Conservation (phyloP, 495 filamentous ascomycete species). For the Lindgomyces ingoldianus region DNA sequence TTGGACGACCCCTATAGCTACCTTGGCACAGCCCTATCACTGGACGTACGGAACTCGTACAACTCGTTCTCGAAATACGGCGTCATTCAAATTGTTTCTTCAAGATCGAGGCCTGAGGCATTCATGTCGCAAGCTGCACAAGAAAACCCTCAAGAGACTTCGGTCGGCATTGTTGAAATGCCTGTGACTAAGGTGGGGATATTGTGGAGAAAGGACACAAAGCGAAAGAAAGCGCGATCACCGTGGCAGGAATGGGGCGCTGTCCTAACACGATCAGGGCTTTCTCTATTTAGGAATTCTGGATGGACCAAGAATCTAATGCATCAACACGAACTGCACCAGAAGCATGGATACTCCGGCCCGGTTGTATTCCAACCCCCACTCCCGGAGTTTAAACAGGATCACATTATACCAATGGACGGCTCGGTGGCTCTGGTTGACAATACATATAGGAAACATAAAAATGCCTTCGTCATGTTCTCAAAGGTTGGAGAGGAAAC, state of each 20-base stretch:
- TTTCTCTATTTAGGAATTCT: conserved; percentile 95
- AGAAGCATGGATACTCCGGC: conserved; percentile 65
- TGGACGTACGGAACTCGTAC: conserved; percentile 77
- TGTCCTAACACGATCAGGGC: conserved; percentile 87
- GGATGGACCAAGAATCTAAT: conserved; percentile 89
- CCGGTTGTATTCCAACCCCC: conserved; percentile 88
- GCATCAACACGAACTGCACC: conserved; percentile 77
- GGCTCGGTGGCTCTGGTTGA: conserved; percentile 89
- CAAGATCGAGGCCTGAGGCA: conserved; percentile 87
- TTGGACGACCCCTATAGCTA: conserved; percentile 92
- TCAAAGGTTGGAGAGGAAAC: conserved; percentile 83
- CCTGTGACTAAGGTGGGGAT: conserved; percentile 95
- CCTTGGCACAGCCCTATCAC: conserved; percentile 67
- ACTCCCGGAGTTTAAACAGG: conserved; percentile 86
- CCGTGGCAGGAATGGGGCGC: conserved; percentile 99
- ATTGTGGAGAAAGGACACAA: conserved; percentile 91
- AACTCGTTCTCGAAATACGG: conserved; percentile 87
- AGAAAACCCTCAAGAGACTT: conserved; percentile 80
- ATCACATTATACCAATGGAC: conserved; percentile 86
- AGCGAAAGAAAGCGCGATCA: conserved; percentile 90
- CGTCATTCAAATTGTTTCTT: conserved; percentile 89
- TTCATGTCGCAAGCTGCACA: conserved; percentile 86
- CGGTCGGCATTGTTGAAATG: conserved; percentile 93
- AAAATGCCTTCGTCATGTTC: conserved; percentile 89
- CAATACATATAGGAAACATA: conserved; percentile 88